Evolutionary conservation across 2,329 filamentous ascomycete genomes (phyloP).

Genomic region (Epichloe aotearoae): DNA sequence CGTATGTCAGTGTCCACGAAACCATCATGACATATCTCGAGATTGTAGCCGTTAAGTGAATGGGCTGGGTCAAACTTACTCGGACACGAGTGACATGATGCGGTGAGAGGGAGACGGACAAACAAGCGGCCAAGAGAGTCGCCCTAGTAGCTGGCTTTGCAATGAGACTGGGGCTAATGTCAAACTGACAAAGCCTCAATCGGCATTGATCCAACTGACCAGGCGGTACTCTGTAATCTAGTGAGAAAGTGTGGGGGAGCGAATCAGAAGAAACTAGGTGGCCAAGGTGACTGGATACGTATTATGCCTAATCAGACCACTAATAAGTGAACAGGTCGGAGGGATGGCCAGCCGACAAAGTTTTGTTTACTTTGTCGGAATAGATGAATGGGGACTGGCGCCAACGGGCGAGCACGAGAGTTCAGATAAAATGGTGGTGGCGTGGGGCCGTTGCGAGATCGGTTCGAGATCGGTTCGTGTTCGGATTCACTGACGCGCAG

Average conservation of each 20-base stretch:
- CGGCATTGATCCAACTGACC: slow-evolving; percentile 5
- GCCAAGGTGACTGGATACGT: background rate
- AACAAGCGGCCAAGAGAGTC: background rate
- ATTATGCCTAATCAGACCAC: slow-evolving; percentile 12
- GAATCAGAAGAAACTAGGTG: slow-evolving; percentile 3
- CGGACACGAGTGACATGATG: slow-evolving; percentile 33
- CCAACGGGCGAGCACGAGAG: background rate
- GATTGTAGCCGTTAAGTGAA: background rate
- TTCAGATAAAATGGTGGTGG: slow-evolving; percentile 1
- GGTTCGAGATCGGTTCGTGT: slow-evolving; percentile 6
- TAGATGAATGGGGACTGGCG: background rate
- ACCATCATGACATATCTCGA: background rate
- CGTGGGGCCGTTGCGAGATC: slow-evolving; percentile 1
- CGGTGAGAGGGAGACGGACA: background rate
- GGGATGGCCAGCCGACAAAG: slow-evolving; percentile 6
- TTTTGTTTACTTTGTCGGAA: background rate
- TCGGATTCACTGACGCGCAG: slow-evolving; percentile 2
- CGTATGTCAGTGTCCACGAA: slow-evolving; percentile 7
- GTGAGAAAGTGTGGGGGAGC: slow-evolving; percentile 2
- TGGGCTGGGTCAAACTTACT: slow-evolving; percentile 23
- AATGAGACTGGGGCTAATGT: slow-evolving; percentile 4
- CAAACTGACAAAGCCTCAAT: slow-evolving; percentile 7
- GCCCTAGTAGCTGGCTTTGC: slow-evolving; percentile 4
- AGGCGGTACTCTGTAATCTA: slow-evolving; percentile 2
- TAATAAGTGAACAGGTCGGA: slow-evolving; percentile 6